Evolutionary conservation across 2,329 filamentous ascomycete species (phyloP).

Genomic region (Lasiodiplodia sp.): DNA sequence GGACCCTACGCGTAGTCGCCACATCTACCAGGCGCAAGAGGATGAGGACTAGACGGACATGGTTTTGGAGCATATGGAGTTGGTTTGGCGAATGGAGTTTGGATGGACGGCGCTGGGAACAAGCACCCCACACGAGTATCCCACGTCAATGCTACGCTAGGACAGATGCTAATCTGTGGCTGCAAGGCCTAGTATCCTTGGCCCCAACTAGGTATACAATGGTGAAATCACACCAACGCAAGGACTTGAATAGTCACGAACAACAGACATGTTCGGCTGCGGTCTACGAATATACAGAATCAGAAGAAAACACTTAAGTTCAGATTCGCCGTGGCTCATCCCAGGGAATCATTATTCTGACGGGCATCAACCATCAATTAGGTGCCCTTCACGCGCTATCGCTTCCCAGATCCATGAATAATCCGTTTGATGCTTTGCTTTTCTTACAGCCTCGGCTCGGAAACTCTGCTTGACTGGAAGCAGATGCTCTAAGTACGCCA

Average conservation of each 20-base stretch:
- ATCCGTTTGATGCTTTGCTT: background rate
- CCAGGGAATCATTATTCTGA: constrained; percentile 1
- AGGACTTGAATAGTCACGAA: constrained; percentile 11
- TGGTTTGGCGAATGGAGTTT: constrained; percentile 27
- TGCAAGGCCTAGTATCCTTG: constrained; percentile 27
- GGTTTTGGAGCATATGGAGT: background rate
- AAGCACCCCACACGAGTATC: constrained; percentile 21
- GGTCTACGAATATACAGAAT: constrained; percentile 13
- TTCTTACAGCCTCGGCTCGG: background rate
- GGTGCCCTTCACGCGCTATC: background rate
- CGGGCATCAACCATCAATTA: constrained; percentile 16
- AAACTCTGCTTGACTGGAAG: background rate
- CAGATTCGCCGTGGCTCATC: background rate
- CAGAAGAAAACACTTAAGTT: constrained; percentile 8
- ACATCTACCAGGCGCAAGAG: constrained; percentile 24
- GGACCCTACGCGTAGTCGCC: constrained; percentile 71
- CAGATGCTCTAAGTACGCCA: background rate
- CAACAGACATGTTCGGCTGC: background rate
- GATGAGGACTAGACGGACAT: constrained; percentile 18
- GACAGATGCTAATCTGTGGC: constrained; percentile 26
- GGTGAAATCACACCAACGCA: constrained; percentile 2
- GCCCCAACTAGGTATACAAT: constrained; percentile 14
- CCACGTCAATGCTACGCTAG: constrained; percentile 11
- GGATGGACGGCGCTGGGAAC: background rate
- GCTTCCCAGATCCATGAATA: background rate